Conservation (phyloP, 352 stramenopile species). For the Globisporangium polare region DNA sequence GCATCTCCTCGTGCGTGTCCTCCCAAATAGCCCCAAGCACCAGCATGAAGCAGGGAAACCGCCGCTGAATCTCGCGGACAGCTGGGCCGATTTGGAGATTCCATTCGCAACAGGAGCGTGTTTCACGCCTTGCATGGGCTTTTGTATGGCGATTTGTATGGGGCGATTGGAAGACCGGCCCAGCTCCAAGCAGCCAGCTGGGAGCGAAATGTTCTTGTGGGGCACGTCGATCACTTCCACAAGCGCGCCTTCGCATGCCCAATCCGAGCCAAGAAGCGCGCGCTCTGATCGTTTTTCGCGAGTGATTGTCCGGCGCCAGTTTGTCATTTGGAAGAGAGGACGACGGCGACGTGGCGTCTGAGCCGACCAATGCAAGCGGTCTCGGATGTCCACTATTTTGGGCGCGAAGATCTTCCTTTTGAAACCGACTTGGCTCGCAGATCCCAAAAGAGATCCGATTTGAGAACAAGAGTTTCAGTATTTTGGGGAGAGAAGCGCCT, state of each 20-base stretch:
- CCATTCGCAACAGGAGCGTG: too few species aligned
- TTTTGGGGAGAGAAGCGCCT: too few species aligned
- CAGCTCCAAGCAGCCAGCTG: background rate
- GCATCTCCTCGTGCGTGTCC: background rate
- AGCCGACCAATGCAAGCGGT: conserved; percentile 1
- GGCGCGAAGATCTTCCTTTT: conserved; percentile 3
- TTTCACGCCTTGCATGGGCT: background rate
- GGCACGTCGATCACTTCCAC: background rate
- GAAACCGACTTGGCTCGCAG: background rate
- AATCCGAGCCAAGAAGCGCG: background rate
- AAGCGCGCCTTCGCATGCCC: background rate
- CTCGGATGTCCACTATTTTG: conserved; percentile 1
- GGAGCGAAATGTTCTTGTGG: conserved; percentile 6
- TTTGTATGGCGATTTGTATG: background rate
- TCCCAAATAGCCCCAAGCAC: background rate
- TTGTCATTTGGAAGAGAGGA: background rate
- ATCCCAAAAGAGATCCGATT: background rate
- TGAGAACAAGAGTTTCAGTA: background rate
- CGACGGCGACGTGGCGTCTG: background rate
- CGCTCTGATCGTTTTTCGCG: background rate
- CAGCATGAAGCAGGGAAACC: background rate
- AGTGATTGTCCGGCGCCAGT: background rate
- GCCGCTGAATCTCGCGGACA: background rate
- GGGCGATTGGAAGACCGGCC: background rate
- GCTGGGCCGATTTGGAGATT: background rate